These are phyloP conservation scores for Dioscorea alata DNA, from an alignment of 106 monocot species.

Conservation along the genomic window DNA sequence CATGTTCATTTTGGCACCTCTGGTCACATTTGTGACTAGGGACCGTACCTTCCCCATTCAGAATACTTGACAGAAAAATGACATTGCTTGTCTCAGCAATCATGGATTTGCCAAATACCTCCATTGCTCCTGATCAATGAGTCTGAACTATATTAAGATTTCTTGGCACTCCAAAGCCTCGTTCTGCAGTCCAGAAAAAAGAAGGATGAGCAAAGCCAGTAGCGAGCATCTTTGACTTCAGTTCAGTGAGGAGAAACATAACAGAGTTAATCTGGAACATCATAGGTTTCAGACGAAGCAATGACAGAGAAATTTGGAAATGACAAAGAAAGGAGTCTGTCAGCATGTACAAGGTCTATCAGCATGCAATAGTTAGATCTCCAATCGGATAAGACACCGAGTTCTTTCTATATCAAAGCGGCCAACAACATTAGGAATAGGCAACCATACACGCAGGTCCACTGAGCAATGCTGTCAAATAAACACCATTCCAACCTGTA, in stretches of 20 bases:
- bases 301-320: neutral
- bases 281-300: neutral
- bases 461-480: too few species aligned
- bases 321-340: neutral
- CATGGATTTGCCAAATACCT: constrained; percentile 47
- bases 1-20: constrained; percentile 85
- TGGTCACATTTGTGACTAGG: constrained; percentile 89
- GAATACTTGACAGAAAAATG: constrained; percentile 53
- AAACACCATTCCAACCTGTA: too few species aligned
- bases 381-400: too few species aligned
- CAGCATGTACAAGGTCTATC: too few species aligned
- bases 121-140: constrained; percentile 22
- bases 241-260: neutral
- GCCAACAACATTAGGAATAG: too few species aligned
- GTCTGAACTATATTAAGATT: neutral
- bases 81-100: constrained; percentile 49
- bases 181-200: constrained; percentile 20
- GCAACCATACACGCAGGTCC: too few species aligned
- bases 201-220: neutral
- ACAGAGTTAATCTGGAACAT: neutral
- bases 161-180: neutral
- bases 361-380: too few species aligned
- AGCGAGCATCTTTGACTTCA: neutral
- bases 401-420: too few species aligned
- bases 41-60: constrained; percentile 25